phyloP scores from a whole-genome alignment of 73 alveolate genomes.

The Symbiodinium natans region DNA sequence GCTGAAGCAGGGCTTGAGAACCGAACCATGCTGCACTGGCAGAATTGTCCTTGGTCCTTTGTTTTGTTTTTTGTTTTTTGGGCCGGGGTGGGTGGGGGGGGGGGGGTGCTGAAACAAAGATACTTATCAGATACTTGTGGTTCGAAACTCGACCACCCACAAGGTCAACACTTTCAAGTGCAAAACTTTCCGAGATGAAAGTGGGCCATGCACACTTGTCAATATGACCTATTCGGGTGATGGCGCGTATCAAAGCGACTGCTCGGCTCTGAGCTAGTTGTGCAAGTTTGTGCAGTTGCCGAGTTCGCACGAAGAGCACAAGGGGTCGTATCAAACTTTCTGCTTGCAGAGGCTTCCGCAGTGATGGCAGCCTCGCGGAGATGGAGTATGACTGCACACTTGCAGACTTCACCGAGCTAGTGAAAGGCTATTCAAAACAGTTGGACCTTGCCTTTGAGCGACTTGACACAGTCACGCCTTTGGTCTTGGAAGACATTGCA shows the following conservation, averaged over 20 bases:
- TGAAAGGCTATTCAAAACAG: conserved; percentile 16
- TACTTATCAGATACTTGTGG: no score
- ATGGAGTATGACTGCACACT: conserved; percentile 24
- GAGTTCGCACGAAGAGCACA: no score
- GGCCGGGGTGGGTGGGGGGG: background rate
- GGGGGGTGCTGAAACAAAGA: background rate
- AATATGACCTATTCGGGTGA: background rate
- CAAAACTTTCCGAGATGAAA: conserved; percentile 28
- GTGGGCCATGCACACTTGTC: background rate
- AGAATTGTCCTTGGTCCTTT: no score
- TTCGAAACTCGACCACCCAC: no score
- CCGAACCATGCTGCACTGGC: background rate
- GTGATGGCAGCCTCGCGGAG: conserved; percentile 36
- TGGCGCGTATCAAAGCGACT: background rate
- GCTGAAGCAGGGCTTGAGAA: conserved; percentile 23
- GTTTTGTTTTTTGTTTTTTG: background rate
- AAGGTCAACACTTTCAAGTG: conserved; percentile 48
- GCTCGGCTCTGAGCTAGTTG: background rate
- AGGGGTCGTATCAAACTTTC: background rate
- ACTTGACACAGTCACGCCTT: conserved; percentile 42
- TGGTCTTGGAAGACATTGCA: background rate
- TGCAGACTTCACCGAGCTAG: conserved; percentile 13
- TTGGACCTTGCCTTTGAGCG: conserved; percentile 42
- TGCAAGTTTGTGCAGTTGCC: background rate
- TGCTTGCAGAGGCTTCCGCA: conserved; percentile 13